phyloP scores from a whole-genome alignment of 768 basidiomycete genomes.

The Amanita rimosa region DNA sequence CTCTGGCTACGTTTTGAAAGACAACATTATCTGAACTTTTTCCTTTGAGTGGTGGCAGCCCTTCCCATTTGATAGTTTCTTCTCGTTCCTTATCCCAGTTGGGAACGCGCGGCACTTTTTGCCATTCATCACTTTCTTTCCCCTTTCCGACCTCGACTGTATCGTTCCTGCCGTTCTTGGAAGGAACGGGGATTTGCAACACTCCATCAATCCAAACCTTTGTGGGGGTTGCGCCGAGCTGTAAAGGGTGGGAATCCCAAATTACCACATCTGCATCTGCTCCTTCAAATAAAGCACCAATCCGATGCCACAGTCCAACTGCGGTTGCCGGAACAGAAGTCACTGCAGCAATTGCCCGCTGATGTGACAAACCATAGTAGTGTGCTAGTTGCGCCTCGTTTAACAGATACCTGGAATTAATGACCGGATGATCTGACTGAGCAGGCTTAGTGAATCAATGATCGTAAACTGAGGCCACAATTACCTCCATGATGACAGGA shows the following conservation, averaged over 20 bases:
- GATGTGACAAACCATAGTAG: conserved; percentile 48
- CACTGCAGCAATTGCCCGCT: conserved; percentile 51
- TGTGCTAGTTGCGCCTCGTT: conserved; percentile 66
- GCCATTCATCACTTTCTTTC: conserved; percentile 31
- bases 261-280: conserved; percentile 61
- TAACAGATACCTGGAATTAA: conserved; percentile 57
- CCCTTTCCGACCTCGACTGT: conserved; percentile 34
- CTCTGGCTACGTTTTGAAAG: conserved; percentile 57
- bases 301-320: conserved; percentile 64
- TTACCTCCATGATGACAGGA: conserved; percentile 69
- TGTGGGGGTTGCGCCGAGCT: conserved; percentile 60
- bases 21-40: conserved; percentile 25
- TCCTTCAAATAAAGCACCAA: conserved; percentile 53
- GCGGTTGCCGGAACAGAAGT: conserved; percentile 57
- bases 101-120: conserved; percentile 39
- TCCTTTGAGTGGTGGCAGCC: conserved; percentile 53
- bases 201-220: conserved; percentile 85
- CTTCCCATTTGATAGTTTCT: conserved; percentile 51
- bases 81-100: conserved; percentile 55
- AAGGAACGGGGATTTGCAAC: conserved; percentile 46
- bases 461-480: neutral
- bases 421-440: conserved; percentile 46
- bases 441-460: neutral
- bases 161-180: conserved; percentile 22
- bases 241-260: conserved; percentile 69